Base-by-base conservation (phyloP, 164 flowering plant genomes). In the Stephania cephalantha region DNA sequence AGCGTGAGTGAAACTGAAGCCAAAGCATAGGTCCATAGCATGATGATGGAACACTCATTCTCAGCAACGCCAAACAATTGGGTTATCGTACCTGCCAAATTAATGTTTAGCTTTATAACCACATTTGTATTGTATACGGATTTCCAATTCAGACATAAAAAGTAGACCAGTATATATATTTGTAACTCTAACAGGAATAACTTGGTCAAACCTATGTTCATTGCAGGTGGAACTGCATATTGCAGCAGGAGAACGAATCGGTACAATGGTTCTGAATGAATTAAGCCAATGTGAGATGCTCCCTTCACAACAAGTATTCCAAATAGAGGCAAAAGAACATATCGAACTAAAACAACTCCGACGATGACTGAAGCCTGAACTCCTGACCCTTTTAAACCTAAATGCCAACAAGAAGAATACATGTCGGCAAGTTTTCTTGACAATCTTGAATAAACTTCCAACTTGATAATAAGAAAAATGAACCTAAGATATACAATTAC, bases 201-300 rank as follows among this genome's bases (percentile, higher is more conserved):
- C 55, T 29, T 45, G 30, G 29, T 30, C 66, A 12, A 82, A 89
- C 97, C 88, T 68, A 92, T 88, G 78, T 85, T 87, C 88, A 87
- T 84, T 35, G 95, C 93, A 17, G 97, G 94, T 25, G 94, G 97
- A 58, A 92, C 69, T 42, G 93, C 88, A 84, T 66, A 89, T 22
- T 90, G 93, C 69, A 90, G 83, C 72, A 90, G 72, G 55, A 92
- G 91, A 75, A 88, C 82, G 78, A 90, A 92, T 72, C 76, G 81
- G 76, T 87, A 92, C 66, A 90, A 74, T 5, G 91, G 87, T 82
- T 89, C 86, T 42, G 81, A 61, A 1, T 75, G 79, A 67, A 90
- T 80, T 22, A 87, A 77, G 45, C 91, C 90, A 25, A 85, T 71
- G 7, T 53, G 74, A 0, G 75, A 1, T 50, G 93, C 97, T 13